Conservation (phyloP, 2,329 filamentous ascomycete genomes). For the Aspergillus nomiae region DNA sequence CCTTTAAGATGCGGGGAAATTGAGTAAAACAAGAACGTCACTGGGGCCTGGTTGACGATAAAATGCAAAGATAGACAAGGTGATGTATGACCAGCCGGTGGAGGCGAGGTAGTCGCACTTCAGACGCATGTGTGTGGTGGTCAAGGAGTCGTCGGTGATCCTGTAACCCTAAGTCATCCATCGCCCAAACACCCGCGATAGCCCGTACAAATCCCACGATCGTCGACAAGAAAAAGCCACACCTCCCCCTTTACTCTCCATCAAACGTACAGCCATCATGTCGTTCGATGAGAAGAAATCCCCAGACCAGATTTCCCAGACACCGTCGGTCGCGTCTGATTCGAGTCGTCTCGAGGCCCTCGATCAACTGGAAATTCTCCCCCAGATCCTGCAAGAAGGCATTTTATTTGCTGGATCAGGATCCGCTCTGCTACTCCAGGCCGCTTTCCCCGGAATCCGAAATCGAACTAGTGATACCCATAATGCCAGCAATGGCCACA, state of each 20-base stretch:
- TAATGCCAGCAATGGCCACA: constrained; percentile 13
- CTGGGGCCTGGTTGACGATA: neutral
- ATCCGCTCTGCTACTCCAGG: constrained; percentile 37
- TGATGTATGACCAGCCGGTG: neutral
- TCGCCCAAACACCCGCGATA: neutral
- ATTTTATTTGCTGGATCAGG: constrained; percentile 39
- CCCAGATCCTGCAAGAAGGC: constrained; percentile 39
- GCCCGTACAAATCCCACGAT: neutral
- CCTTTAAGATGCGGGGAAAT: constrained; percentile 9
- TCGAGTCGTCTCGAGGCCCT: constrained; percentile 30
- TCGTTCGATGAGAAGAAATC: constrained; percentile 13
- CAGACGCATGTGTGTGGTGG: neutral
- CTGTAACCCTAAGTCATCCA: neutral
- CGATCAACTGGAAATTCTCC: constrained; percentile 36
- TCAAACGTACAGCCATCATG: neutral
- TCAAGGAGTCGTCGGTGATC: neutral
- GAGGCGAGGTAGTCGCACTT: neutral
- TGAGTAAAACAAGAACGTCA: neutral
- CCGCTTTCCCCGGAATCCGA: constrained; percentile 28
- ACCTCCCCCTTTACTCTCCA: neutral
- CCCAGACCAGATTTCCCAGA: constrained; percentile 11
- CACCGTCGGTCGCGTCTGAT: constrained; percentile 17
- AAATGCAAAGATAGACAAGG: neutral
- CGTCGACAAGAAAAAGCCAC: neutral
- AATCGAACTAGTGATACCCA: constrained; percentile 20